A percentile compares a stretch with the other conserved stretches of the same genome.
These are phyloP conservation scores for Debaryomyces sp. DNA, from an alignment of 1,139 yeast genomes.

Conservation along the genomic window DNA sequence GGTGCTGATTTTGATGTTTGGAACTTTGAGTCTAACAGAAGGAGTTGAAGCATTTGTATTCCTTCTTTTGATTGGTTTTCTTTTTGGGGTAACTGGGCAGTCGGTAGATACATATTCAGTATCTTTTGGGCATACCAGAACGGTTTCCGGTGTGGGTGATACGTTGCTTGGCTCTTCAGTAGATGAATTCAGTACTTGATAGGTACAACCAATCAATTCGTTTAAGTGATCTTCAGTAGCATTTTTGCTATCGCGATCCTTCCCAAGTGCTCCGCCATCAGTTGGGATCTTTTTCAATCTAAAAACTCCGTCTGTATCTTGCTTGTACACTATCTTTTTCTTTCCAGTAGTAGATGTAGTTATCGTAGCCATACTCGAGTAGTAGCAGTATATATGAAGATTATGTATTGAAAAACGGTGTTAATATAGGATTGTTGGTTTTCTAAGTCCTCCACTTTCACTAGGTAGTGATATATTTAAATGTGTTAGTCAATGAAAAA, in stretches of 20 bases:
- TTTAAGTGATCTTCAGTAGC: conserved; percentile 32
- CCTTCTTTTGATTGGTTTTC: conserved; percentile 3
- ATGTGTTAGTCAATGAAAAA: not conserved
- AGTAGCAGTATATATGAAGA: not conserved
- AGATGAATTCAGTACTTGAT: conserved; percentile 20
- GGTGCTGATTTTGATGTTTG: not conserved
- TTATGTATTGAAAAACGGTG: not conserved
- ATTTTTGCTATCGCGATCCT: conserved; percentile 12
- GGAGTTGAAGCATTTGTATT: not conserved
- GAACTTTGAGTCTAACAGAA: not conserved
- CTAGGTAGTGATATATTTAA: not conserved
- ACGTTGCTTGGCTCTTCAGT: not conserved
- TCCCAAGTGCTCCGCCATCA: conserved; percentile 11
- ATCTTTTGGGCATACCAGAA: not conserved
- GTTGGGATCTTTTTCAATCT: conserved; percentile 34
- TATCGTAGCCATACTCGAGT: conserved; percentile 10
- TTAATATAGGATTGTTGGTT: not conserved
- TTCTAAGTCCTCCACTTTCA: not conserved
- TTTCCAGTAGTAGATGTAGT: conserved; percentile 17
- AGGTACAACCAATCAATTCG: conserved; percentile 32
- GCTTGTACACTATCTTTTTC: conserved; percentile 40
- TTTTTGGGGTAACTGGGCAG: conserved; percentile 5
- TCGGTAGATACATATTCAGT: not conserved
- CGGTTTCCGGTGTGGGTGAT: not conserved
- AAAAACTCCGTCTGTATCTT: conserved; percentile 47